phyloP scores from a whole-genome alignment of 164 flowering plant genomes.

The Cinnamomum micranthum region DNA sequence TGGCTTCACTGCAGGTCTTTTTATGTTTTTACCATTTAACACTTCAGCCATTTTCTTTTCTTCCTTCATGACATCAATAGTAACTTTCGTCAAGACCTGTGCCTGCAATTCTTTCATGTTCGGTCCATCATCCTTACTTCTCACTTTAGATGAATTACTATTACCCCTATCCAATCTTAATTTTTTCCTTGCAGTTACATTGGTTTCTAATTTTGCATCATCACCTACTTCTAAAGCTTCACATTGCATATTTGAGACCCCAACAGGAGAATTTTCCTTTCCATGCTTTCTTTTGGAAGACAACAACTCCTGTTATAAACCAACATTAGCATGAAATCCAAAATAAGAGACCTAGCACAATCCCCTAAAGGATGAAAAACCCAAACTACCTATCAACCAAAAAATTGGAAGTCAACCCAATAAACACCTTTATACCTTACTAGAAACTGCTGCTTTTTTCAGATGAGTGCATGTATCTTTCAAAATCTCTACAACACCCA shows the following conservation, averaged over 20 bases:
- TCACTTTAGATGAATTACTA: neutral
- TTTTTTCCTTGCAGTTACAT: neutral
- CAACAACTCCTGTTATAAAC: conserved; percentile 24
- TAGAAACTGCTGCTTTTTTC: conserved; percentile 17
- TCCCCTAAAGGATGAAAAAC: neutral
- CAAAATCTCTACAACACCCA: conserved; percentile 8
- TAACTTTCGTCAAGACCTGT: neutral
- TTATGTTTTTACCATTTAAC: neutral
- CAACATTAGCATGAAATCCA: neutral
- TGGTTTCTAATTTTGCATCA: conserved; percentile 11
- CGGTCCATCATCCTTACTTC: neutral
- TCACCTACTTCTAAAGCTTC: conserved; percentile 2
- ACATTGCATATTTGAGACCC: conserved; percentile 16
- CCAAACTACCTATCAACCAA: neutral
- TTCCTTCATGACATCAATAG: neutral
- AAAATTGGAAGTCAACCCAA: neutral
- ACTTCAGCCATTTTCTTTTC: conserved; percentile 9
- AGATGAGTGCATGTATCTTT: conserved; percentile 7
- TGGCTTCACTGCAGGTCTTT: conserved; percentile 9
- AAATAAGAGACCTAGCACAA: neutral
- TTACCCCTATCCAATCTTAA: neutral
- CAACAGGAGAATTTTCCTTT: conserved; percentile 52
- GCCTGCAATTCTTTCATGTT: conserved; percentile 3
- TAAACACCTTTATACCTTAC: conserved; percentile 20
- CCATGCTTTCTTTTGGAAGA: conserved; percentile 37